Base-by-base conservation (phyloP, 2,329 filamentous ascomycete genomes). In the Apiospora aurea region DNA sequence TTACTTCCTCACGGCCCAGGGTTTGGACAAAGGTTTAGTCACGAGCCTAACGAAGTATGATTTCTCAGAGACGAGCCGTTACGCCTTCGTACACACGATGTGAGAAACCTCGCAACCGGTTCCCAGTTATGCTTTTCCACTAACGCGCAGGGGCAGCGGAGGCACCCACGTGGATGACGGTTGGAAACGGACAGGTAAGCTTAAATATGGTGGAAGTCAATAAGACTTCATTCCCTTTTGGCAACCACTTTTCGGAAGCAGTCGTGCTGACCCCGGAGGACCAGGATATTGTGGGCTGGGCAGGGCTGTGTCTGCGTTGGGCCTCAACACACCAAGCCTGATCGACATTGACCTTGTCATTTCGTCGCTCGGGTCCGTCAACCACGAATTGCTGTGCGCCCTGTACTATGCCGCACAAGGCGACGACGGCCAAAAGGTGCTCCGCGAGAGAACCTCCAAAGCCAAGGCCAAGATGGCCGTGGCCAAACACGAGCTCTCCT, bases 41-140 rank as follows among this genome's bases (percentile, higher is more conserved):
- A 82, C 86, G 5, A 95, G 94, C 69, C 82, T 98, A 6, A 82
- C 87, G 29, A 91, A 89, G 44, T 98, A 97, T 80, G 94, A 98
- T 81, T 98, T 97, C 78, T 87, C 89, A 2, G 86, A 88, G 73
- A 97, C 96, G 0, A 81, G 82, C 14, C 84, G 89, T 44, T 87
- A 97, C 75, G 93, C 90, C 1, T 97, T 99, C 80, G 89, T 98
- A 8, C 94, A 97, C 80, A 92, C 93, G 10, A 93, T 97, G 92
- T 94, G 82, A 81, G 91, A 79, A n/a, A 11, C 16, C 14, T 21
- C 11, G 67, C 57, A 44, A 46, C 47, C 69, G 47, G 61, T 29
- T 29, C 67, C 38, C 29, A 67, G 43, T 69, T 71, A 47, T 51
- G 29, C 61, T 68, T 74, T 75, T 46, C 18, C 44, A 44, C 75